Base-by-base conservation (phyloP, 192 early-diverging fungal species). In the Rhizophagus sp. region DNA sequence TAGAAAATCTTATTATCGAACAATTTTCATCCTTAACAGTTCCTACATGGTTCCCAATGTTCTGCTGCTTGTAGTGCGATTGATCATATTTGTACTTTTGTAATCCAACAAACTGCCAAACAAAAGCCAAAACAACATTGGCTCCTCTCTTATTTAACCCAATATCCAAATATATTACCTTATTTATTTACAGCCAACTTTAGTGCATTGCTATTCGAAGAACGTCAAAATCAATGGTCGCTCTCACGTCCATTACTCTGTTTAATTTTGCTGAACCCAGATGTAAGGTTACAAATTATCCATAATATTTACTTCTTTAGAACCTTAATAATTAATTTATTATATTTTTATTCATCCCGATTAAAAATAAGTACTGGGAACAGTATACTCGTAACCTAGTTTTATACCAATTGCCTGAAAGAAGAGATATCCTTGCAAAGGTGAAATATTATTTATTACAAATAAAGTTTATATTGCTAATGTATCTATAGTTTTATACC, bases 161-260 rank as follows among this genome's bases (percentile, higher is more conserved):
- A 85, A 61, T 87, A 93, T 62, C 85, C 89, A 11, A 89, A 93
- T 25, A 83, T 95, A 11, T 79, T 93, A 47, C 86, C 87, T 62
- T 92, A 88, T 36, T 76, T 95, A 76, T 87, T 96, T 71, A 71
- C 83, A 33, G 85, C 89, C 0, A 81, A 95, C 66, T 90, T 97
- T 79, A 92, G 94, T 62, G 88, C 90, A 22, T 86, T 96, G 22
- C 80, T 95, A 33, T 94, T 97, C 80, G 96, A 97, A 75, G 94
- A 96, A 74, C 83, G 89, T 8, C 87, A 88, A 39, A 95, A 94
- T 78, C 90, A 94, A 80, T 97, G 95, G 95, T 90, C 91, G 44
- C 85, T 97, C 36, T 93, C 93, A 62, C 83, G 95, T 24, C 95
- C 96, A 13, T 85, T 97, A 67, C 87, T 96, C 80, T 90, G 90